Base-by-base conservation (phyloP, 106 monocot genomes). In the Allium fistulosum region DNA sequence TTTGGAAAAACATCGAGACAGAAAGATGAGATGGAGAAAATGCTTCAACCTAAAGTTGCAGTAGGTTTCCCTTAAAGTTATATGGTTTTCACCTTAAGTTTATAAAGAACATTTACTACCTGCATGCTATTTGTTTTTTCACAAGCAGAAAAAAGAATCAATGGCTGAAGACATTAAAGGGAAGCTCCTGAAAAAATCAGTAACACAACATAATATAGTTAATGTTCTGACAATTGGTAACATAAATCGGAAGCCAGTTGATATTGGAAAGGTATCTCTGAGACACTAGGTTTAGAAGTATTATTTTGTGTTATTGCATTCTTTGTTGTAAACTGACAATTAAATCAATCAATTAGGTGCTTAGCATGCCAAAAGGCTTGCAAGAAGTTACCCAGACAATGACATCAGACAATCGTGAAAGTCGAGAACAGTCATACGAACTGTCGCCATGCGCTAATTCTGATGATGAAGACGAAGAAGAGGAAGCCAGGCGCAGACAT, bases 361-460 rank as follows among this genome's bases (percentile, higher is more conserved):
- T 66, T 53, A 48, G 10, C 52, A 50, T 16, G 61, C 55, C 65
- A 63, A 58, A 69, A 70, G 17, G 26, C 55, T 65, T 69, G 37
- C 72, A 64, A 74, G 69, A 71, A 57, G 57, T 47, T 63, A n/a
- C 61, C 65, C 73, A 74, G 68, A 65, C 65, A 60, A 64, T 15
- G 57, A 67, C 62, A 9, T 58, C 64, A 4, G 28, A 26, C 46
- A 71, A 47, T 9, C 65, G 73, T 69, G 80, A 59, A 66, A 69
- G 12, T 74, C 71, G 14, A 16, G 52, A 69, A 50, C 75, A 81
- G 67, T 84, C 89, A 9, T 99, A 99, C 74, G 87, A 90, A 64
- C 85, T 99, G 63, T 87, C 99, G 62, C 99, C 99, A 14, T 99
- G 85, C 69, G 78, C 61, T 59, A 82, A 87, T n/a, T 92, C 99